These are phyloP conservation scores for Aspergillus sp. DNA, from an alignment of 2,329 filamentous ascomycete genomes.

Conservation along the genomic window DNA sequence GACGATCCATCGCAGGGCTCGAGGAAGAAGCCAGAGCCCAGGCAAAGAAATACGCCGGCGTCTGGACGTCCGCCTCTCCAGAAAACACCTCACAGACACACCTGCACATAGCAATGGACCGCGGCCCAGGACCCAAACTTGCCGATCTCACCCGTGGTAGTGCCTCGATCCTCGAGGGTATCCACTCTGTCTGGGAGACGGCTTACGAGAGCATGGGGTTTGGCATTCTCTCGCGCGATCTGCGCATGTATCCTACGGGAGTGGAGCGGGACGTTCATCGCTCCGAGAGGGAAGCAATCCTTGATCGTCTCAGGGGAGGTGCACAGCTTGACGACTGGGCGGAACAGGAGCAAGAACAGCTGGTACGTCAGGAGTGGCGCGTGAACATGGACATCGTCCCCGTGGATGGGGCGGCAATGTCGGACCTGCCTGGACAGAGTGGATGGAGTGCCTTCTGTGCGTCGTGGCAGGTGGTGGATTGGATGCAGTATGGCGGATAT, in stretches of 20 bases:
- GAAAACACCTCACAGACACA: neutral
- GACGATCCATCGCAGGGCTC: constrained; percentile 25
- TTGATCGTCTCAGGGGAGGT: neutral
- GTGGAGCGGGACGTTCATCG: constrained; percentile 8
- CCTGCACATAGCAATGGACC: constrained; percentile 12
- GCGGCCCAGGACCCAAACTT: constrained; percentile 16
- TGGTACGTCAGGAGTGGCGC: constrained; percentile 21
- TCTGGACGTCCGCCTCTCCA: constrained; percentile 2
- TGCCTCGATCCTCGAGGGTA: constrained; percentile 14
- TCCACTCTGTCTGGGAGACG: constrained; percentile 12
- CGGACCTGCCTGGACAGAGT: constrained; percentile 27
- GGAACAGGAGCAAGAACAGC: neutral
- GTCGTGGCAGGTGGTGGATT: constrained; percentile 35
- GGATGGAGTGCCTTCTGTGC: constrained; percentile 24
- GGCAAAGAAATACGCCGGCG: constrained; percentile 16
- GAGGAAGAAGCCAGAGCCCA: constrained; percentile 29
- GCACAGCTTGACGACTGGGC: neutral
- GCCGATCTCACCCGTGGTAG: constrained; percentile 15
- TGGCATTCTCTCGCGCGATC: constrained; percentile 15
- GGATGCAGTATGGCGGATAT: constrained; percentile 36
- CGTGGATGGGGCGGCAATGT: constrained; percentile 15
- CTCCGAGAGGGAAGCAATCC: neutral
- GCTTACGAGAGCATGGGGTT: constrained; percentile 9
- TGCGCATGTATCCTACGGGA: constrained; percentile 18
- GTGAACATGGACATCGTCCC: constrained; percentile 21